phyloP scores from a whole-genome alignment of 2,329 filamentous ascomycete genomes.

The Colletotrichum musae region DNA sequence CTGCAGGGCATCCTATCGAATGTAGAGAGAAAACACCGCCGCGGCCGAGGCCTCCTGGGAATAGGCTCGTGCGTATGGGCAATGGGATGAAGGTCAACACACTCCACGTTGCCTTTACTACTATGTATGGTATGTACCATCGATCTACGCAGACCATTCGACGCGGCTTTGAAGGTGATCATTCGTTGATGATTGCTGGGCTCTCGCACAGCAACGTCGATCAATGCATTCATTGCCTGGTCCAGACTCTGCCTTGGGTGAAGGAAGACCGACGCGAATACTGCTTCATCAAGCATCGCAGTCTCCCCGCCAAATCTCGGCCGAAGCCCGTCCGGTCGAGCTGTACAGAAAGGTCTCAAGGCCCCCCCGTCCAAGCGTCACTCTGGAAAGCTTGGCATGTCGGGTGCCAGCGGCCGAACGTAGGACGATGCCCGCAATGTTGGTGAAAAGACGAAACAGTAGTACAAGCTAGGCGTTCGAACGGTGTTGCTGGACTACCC shows the following conservation, averaged over 20 bases:
- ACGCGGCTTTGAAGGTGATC: neutral
- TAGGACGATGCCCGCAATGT: slow-evolving; percentile 1
- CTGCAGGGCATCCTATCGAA: no score
- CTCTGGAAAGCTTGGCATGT: slow-evolving; percentile 1
- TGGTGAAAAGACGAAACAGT: slow-evolving; percentile 16
- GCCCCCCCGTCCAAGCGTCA: neutral
- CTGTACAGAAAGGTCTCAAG: neutral
- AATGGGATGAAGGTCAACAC: no score
- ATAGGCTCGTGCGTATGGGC: neutral
- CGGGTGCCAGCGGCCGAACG: neutral
- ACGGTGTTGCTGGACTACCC: neutral
- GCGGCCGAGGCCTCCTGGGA: neutral
- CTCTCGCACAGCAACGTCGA: neutral
- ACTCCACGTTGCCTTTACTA: neutral
- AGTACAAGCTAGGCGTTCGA: slow-evolving; percentile 18
- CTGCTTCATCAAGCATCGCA: neutral
- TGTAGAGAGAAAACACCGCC: neutral
- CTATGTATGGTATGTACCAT: neutral
- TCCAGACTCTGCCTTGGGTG: no score
- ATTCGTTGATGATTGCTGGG: neutral
- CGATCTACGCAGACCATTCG: slow-evolving; percentile 1
- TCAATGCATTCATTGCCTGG: neutral
- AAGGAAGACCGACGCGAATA: no score
- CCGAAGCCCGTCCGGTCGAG: neutral
- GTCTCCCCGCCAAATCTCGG: neutral